These are phyloP conservation scores for Myxozyma lipomycoides DNA, from an alignment of 805 yeast species.

Conservation along the genomic window DNA sequence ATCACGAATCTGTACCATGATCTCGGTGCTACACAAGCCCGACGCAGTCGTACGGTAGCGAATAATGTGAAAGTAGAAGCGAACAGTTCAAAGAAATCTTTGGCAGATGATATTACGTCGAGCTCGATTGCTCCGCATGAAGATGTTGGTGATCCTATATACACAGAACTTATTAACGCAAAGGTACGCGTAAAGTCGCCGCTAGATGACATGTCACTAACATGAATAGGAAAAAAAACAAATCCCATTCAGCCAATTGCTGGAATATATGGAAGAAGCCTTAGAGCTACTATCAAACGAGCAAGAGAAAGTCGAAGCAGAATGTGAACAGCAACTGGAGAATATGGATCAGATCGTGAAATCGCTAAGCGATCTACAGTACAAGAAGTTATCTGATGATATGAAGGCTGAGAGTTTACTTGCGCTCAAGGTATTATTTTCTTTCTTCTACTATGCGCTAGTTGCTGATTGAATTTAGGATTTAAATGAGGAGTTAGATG, in stretches of 20 bases:
- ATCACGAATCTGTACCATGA: constrained; percentile 17
- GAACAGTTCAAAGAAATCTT: no score
- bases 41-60: constrained; percentile 2
- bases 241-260: constrained; percentile 8
- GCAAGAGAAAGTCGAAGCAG: constrained; percentile 5
- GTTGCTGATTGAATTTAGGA: not conserved
- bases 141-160: constrained; percentile 6
- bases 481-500: not conserved
- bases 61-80: constrained; percentile 9
- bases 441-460: not conserved
- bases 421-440: not conserved
- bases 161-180: no score
- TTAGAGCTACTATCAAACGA: constrained; percentile 6
- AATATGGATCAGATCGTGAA: constrained; percentile 10
- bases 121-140: no score
- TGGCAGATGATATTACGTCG: no score
- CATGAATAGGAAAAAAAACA: constrained; percentile 1
- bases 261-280: constrained; percentile 17
- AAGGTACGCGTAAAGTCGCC: no score
- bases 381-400: constrained; percentile 8
- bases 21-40: constrained; percentile 4
- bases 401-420: not conserved
- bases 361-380: constrained; percentile 23
- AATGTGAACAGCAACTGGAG: not conserved
- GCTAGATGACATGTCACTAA: not conserved